A percentile compares a stretch with the other conserved stretches of the same genome.
Evolutionary conservation across 2,329 filamentous ascomycete genomes (phyloP).

Genomic region (Lachnum nothofagi): DNA sequence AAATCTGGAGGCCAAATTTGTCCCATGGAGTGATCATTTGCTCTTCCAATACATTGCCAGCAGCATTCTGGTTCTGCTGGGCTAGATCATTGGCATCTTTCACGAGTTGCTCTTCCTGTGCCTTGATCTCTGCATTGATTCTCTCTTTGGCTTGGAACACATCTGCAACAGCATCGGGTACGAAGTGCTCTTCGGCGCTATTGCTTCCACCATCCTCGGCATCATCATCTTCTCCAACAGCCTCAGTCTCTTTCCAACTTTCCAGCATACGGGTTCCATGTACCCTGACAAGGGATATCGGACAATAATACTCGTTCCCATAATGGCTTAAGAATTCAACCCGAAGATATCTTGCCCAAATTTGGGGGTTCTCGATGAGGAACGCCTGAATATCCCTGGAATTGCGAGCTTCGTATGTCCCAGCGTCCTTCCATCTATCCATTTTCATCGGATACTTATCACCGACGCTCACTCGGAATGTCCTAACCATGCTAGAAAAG

Average conservation of each 20-base stretch:
- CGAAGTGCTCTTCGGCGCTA: conserved; percentile 20
- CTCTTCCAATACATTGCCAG: conserved; percentile 4
- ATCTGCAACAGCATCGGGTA: conserved; percentile 34
- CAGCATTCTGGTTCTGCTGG: conserved; percentile 8
- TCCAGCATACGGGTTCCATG: conserved; percentile 92
- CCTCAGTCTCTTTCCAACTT: conserved; percentile 81
- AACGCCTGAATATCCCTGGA: conserved; percentile 93
- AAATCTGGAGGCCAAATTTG: conserved; percentile 11
- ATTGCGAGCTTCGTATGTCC: conserved; percentile 85
- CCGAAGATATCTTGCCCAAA: conserved; percentile 89
- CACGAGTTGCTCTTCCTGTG: conserved; percentile 3
- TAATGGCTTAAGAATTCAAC: conserved; percentile 92
- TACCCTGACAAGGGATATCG: conserved; percentile 80
- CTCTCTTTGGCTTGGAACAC: conserved; percentile 28
- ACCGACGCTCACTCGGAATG: conserved; percentile 85
- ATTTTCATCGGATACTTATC: conserved; percentile 90
- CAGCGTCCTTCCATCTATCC: conserved; percentile 86
- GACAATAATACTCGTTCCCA: conserved; percentile 95
- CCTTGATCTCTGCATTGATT: conserved; percentile 16
- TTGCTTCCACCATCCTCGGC: conserved; percentile 31
- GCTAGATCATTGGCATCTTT: conserved; percentile 31
- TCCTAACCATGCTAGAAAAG: conserved; percentile 93
- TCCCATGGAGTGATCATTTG: conserved; percentile 17
- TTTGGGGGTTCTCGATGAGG: conserved; percentile 85
- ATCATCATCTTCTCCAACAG: conserved; percentile 56